phyloP scores from a whole-genome alignment of 495 filamentous ascomycete species.

The Talaromyces wortmannii region DNA sequence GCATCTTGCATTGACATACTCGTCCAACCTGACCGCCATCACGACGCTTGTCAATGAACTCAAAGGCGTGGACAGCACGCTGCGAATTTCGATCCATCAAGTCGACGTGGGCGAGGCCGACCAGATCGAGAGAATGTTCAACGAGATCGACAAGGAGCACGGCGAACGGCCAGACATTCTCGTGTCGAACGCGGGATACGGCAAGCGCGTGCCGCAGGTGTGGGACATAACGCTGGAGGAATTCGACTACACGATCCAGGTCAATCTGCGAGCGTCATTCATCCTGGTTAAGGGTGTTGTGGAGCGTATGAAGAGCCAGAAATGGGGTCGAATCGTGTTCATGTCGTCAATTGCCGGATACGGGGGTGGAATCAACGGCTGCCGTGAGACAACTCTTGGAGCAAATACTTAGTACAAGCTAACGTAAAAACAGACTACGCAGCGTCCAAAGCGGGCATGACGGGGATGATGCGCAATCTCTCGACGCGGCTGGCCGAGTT shows the following conservation, averaged over 20 bases:
- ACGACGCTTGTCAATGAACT: conserved; percentile 36
- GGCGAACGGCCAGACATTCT: conserved; percentile 55
- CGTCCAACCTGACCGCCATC: conserved; percentile 39
- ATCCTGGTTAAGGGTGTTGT: conserved; percentile 58
- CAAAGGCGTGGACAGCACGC: conserved; percentile 13
- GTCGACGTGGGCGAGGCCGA: conserved; percentile 48
- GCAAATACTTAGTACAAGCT: not conserved
- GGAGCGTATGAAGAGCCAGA: conserved; percentile 53
- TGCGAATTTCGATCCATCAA: conserved; percentile 47
- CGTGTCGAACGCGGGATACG: conserved; percentile 51
- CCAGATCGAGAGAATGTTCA: conserved; percentile 44
- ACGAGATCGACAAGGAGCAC: conserved; percentile 43
- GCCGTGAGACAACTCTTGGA: conserved; percentile 29
- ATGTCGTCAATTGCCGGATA: conserved; percentile 62
- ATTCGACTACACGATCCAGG: conserved; percentile 58
- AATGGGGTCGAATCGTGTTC: conserved; percentile 63
- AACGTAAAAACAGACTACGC: conserved; percentile 45
- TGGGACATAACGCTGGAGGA: conserved; percentile 52
- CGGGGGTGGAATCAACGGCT: conserved; percentile 62
- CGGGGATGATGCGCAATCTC: conserved; percentile 61
- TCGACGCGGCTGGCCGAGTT: conserved; percentile 51
- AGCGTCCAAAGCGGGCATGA: conserved; percentile 58
- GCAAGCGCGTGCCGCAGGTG: conserved; percentile 40
- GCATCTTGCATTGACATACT: conserved; percentile 57
- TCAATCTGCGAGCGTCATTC: conserved; percentile 62